These are phyloP conservation scores for Scleroderma bovista DNA, from an alignment of 768 basidiomycete genomes.

Conservation along the genomic window DNA sequence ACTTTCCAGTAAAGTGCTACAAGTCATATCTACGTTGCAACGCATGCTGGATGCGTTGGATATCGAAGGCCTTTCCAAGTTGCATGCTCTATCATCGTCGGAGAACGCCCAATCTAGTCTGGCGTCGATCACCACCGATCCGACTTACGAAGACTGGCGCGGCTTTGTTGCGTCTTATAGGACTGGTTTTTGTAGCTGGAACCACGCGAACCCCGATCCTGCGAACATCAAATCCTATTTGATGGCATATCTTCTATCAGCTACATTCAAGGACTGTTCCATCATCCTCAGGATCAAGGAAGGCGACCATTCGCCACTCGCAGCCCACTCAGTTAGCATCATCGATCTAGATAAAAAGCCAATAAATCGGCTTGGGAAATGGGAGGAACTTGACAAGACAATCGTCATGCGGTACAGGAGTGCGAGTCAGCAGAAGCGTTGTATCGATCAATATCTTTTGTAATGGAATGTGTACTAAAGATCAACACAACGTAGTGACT, in stretches of 20 bases:
- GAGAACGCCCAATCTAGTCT: constrained; percentile 9
- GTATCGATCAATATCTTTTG: constrained; percentile 12
- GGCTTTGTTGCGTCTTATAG: constrained; percentile 54
- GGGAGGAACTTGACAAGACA: constrained; percentile 66
- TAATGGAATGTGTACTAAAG: neutral
- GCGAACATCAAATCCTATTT: constrained; percentile 55
- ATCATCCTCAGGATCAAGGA: constrained; percentile 41
- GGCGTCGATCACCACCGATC: constrained; percentile 39
- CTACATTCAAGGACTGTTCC: constrained; percentile 97
- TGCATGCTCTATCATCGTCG: constrained; percentile 25
- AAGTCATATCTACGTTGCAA: constrained; percentile 56
- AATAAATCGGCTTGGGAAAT: constrained; percentile 55
- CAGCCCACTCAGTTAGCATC: constrained; percentile 45
- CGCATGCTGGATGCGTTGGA: constrained; percentile 76
- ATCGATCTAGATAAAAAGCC: constrained; percentile 89
- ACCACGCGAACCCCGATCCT: constrained; percentile 35
- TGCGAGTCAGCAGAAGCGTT: constrained; percentile 10
- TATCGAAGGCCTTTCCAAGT: constrained; percentile 68
- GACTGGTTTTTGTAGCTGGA: constrained; percentile 25
- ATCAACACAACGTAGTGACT: too few species aligned
- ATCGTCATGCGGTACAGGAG: constrained; percentile 48
- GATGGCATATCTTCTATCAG: constrained; percentile 79
- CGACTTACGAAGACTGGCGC: constrained; percentile 60
- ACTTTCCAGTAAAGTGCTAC: constrained; percentile 46
- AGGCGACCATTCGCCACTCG: constrained; percentile 10